phyloP scores from a whole-genome alignment of 2,329 filamentous ascomycete genomes.

The Cladosporium sp. region DNA sequence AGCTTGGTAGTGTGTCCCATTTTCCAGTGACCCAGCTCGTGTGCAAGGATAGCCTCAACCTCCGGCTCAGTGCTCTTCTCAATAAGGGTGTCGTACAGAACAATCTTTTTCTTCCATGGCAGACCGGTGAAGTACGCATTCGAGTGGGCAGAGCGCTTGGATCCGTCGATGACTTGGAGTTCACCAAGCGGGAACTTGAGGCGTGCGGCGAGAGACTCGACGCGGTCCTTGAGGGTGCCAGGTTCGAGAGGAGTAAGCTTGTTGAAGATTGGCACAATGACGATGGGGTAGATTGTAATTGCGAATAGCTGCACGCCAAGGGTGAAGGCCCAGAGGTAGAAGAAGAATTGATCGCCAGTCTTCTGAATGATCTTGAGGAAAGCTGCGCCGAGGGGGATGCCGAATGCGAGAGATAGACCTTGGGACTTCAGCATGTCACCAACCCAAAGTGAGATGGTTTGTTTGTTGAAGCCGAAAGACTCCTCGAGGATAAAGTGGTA shows the following conservation, averaged over 20 bases:
- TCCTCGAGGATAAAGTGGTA: conserved; percentile 95
- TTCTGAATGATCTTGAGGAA: conserved; percentile 93
- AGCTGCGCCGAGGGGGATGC: conserved; percentile 83
- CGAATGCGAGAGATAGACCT: conserved; percentile 74
- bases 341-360: conserved; percentile 94
- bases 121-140: conserved; percentile 97
- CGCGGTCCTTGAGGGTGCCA: conserved; percentile 81
- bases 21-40: conserved; percentile 97
- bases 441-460: conserved; percentile 84
- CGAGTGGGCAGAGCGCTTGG: conserved; percentile 82
- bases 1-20: conserved; percentile 91
- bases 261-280: conserved; percentile 95
- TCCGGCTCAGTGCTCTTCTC: conserved; percentile 92
- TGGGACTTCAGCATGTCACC: conserved; percentile 91
- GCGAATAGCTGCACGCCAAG: conserved; percentile 87
- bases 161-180: conserved; percentile 91
- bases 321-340: conserved; percentile 94
- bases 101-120: conserved; percentile 99
- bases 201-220: conserved; percentile 78
- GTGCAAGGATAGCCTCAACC: conserved; percentile 89
- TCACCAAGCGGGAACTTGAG: conserved; percentile 91
- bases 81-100: conserved; percentile 96
- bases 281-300: conserved; percentile 93
- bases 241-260: conserved; percentile 91
- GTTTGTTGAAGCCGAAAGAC: conserved; percentile 98